Conservation (phyloP, 306 rosid genomes). For the Trifolium dubium region DNA sequence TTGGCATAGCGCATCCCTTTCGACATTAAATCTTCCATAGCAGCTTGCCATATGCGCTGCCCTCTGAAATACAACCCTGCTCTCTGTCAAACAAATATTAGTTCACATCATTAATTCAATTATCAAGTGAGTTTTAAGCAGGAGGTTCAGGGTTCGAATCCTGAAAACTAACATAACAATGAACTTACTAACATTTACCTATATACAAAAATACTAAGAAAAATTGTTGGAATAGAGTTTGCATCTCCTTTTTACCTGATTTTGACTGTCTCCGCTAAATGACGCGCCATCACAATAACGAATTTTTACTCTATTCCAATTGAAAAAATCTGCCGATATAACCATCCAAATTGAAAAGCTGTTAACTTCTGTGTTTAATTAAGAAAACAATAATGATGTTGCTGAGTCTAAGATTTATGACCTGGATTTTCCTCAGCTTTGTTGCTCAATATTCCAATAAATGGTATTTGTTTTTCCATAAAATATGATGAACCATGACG, state of each 20-base stretch:
- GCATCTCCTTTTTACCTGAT: conserved; percentile 51
- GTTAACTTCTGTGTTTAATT: conserved; percentile 12
- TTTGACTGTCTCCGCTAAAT: conserved; percentile 72
- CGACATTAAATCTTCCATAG: conserved; percentile 76
- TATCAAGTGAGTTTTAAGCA: background rate
- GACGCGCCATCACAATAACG: conserved; percentile 98
- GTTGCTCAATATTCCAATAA: conserved; percentile 80
- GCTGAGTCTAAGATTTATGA: conserved; percentile 38
- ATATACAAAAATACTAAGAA: too few relatives aligned
- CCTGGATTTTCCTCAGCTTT: conserved; percentile 78
- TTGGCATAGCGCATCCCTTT: conserved; percentile 83
- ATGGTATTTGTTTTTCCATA: conserved; percentile 83
- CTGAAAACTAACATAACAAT: background rate
- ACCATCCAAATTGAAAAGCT: conserved; percentile 29
- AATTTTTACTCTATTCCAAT: conserved; percentile 84
- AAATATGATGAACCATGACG: conserved; percentile 78
- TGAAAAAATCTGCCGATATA: conserved; percentile 69
- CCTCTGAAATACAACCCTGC: conserved; percentile 78
- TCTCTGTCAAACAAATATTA: conserved; percentile 50
- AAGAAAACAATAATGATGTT: background rate
- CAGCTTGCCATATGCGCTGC: conserved; percentile 82
- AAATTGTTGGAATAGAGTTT: conserved; percentile 3
- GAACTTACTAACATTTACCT: too few relatives aligned
- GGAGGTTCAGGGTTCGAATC: background rate
- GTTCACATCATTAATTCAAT: conserved; percentile 28